Conservation (phyloP, 345 rosid species). For the Diplotaxis tenuifolia region DNA sequence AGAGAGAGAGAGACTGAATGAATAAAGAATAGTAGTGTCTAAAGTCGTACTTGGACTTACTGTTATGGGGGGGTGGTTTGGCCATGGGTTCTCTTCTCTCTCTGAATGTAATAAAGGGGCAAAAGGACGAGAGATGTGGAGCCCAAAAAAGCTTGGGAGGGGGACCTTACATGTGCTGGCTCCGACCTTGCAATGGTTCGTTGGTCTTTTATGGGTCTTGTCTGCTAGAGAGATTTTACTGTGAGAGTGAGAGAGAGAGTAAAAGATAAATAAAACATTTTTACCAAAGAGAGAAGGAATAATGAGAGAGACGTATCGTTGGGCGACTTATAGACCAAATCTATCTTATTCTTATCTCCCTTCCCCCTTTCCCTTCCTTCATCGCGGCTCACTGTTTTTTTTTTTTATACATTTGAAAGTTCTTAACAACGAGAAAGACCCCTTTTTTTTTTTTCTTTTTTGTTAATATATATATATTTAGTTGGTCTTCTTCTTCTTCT, state of each 20-base stretch:
- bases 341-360: no score
- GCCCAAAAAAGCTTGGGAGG: constrained; percentile 44
- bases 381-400: background rate
- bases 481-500: background rate
- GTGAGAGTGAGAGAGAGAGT: background rate
- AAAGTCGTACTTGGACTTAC: background rate
- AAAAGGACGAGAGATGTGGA: constrained; percentile 50
- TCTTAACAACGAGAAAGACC: background rate
- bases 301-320: background rate
- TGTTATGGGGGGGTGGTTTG: background rate
- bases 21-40: background rate
- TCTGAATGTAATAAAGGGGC: background rate
- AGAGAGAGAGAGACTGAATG: background rate
- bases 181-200: constrained; percentile 60
- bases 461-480: background rate
- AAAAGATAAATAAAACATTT: background rate
- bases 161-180: constrained; percentile 85
- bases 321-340: background rate
- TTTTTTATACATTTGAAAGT: background rate
- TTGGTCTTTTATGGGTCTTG: constrained; percentile 71
- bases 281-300: background rate
- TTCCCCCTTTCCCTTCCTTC: background rate
- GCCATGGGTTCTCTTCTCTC: background rate
- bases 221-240: constrained; percentile 27
- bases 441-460: background rate